Evolutionary conservation across 371 early-diverging fungal species (phyloP).

Genomic region (Massospora cicadina): DNA sequence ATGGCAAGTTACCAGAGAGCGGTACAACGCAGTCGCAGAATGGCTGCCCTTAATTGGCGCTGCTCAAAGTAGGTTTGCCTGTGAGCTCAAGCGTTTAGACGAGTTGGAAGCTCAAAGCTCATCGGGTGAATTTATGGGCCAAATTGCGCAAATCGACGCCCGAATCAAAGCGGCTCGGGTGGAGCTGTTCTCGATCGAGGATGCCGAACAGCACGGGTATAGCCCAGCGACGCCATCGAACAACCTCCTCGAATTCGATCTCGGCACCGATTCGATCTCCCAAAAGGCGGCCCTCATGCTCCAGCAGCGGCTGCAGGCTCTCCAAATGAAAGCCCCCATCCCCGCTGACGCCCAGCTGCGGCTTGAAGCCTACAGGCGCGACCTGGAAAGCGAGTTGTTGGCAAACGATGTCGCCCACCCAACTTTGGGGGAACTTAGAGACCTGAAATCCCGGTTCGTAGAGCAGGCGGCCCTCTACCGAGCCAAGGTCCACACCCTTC

Average conservation of each 20-base stretch:
- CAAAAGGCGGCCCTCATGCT: conserved; percentile 7
- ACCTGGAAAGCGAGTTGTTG: not conserved
- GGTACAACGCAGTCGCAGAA: not conserved
- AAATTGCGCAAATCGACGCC: not conserved
- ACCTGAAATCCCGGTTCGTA: not conserved
- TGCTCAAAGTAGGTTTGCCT: not conserved
- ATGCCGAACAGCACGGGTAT: conserved; percentile 2
- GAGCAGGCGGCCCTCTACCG: not conserved
- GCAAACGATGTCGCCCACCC: not conserved
- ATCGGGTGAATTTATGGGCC: not conserved
- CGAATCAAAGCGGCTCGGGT: not conserved
- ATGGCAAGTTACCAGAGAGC: not conserved
- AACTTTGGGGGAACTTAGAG: not conserved
- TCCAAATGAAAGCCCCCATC: not conserved
- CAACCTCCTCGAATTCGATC: not conserved
- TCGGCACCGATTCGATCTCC: not conserved
- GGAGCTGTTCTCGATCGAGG: not conserved
- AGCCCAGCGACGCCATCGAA: not conserved
- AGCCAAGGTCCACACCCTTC: not conserved
- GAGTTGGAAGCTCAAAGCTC: not conserved
- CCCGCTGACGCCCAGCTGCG: not conserved
- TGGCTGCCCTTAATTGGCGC: not conserved
- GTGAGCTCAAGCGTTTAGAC: not conserved
- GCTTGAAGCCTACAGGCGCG: not conserved
- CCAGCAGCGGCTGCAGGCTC: not conserved